Percentiles rank a stretch among this genome's conserved stretches.
phyloP scores from a whole-genome alignment of 371 early-diverging fungal genomes.

The Furculomyces boomerangus region DNA sequence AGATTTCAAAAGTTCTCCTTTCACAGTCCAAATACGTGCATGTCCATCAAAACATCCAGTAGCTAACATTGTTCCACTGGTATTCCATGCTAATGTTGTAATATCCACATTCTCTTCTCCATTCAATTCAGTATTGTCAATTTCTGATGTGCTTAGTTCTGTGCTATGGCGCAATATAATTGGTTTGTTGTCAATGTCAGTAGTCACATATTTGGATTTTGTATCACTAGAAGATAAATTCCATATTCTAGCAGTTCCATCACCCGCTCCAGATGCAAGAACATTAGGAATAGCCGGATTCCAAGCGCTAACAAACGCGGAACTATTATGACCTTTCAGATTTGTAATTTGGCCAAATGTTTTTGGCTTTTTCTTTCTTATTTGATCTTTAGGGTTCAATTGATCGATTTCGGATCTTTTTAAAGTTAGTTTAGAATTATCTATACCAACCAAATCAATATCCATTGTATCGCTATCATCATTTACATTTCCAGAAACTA shows the following conservation, averaged over 20 bases:
- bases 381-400: not conserved
- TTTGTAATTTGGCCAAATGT: constrained; percentile 8
- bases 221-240: constrained; percentile 23
- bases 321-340: constrained; percentile 37
- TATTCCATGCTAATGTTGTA: constrained; percentile 84
- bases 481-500: no score
- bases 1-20: constrained; percentile 44
- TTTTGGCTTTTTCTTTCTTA: constrained; percentile 1
- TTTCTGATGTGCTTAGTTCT: no score
- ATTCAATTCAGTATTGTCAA: constrained; percentile 37
- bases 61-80: constrained; percentile 62
- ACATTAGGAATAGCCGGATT: constrained; percentile 40
- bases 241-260: constrained; percentile 80
- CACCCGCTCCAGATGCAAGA: constrained; percentile 82
- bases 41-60: constrained; percentile 86
- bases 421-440: no score
- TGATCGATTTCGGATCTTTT: no score
- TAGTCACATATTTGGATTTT: not conserved
- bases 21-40: constrained; percentile 67
- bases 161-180: constrained; percentile 2
- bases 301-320: constrained; percentile 71
- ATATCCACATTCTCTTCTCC: constrained; percentile 40
- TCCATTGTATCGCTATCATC: not conserved
- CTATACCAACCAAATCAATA: not conserved
- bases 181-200: not conserved